Evolutionary conservation across 129 eudicot genomes (phyloP), one percentile per base, ranked within the genome.

Genomic region (Pulicaria dysenterica): DNA sequence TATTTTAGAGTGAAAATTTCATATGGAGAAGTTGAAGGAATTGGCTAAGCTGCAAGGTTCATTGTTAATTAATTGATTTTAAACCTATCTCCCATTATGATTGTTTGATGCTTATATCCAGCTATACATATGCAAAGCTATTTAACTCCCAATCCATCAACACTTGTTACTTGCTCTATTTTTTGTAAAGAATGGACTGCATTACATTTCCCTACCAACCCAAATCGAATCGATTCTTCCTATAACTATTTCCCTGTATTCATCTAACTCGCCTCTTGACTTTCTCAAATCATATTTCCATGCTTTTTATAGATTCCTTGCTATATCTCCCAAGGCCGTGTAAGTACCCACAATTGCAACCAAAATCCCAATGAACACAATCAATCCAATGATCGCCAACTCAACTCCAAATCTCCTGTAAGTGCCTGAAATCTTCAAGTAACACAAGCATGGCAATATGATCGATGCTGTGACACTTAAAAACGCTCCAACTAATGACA

Each of bases 401-500:
- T 90, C 96, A 13, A 79, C 50, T 37, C 95, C 90, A 36, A 85
- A 15, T 71, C 80, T 79, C 41, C 73, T 73, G 45, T 86, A 75
- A 17, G 38, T 51, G 3, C 96, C 88, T 0, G 88, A 82, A 60
- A 95, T 90, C 95, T 83, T 91, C 78, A 95, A 76, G 83, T 80
- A 95, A 70, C 96, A 95, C 77, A 88, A 58, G 66, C 96, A 90
- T 3, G 99, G 99, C 4, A 95, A 53, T 54, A 84, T 61, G 60
- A 91, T 80, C 6, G 97, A 95, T 43, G 91, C 94, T 3, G 91
- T 84, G 13, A 88, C 81, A 44, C 99, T 95, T 42, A 90, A 58
- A 85, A 95, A 86, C 10, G 99, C 99, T 40, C 99, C 99, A 57
- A 95, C 96, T 12, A 95, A 91, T 34, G 99, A 88, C 96, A 94